phyloP scores from a whole-genome alignment of 192 early-diverging fungal genomes.

The Linderina pennispora region DNA sequence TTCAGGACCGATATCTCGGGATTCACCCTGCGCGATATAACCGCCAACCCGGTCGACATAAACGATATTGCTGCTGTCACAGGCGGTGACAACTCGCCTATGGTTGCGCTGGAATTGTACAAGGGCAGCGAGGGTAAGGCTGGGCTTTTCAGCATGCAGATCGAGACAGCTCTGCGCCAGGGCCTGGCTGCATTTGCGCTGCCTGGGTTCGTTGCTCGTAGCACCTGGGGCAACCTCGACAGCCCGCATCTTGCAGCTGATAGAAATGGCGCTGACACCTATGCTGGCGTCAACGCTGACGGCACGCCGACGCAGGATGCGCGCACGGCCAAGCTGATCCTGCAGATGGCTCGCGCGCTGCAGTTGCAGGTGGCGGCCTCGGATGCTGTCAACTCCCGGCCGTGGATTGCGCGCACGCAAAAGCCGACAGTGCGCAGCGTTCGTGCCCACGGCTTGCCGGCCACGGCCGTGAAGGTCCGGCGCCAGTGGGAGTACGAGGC shows the following conservation, averaged over 20 bases:
- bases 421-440: constrained; percentile 28
- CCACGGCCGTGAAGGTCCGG: constrained; percentile 16
- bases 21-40: constrained; percentile 24
- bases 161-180: constrained; percentile 38
- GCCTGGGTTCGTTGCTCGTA: constrained; percentile 17
- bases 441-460: constrained; percentile 5
- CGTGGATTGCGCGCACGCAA: constrained; percentile 28
- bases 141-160: constrained; percentile 17
- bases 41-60: constrained; percentile 8
- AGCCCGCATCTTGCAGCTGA: constrained; percentile 4
- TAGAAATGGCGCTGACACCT: not conserved
- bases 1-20: constrained; percentile 29
- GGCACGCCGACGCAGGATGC: constrained; percentile 26
- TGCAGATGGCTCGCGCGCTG: constrained; percentile 29
- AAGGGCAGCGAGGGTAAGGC: not conserved
- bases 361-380: constrained; percentile 25
- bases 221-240: constrained; percentile 21
- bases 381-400: constrained; percentile 24
- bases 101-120: constrained; percentile 32
- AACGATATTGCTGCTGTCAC: constrained; percentile 15
- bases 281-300: constrained; percentile 16
- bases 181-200: constrained; percentile 36
- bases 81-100: constrained; percentile 29
- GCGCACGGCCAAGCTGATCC: constrained; percentile 12
- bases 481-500: constrained; percentile 31